Evolutionary conservation across 371 early-diverging fungal genomes (phyloP), one percentile per base, ranked within the genome.

Genomic region (Syncephalis fuscata): DNA sequence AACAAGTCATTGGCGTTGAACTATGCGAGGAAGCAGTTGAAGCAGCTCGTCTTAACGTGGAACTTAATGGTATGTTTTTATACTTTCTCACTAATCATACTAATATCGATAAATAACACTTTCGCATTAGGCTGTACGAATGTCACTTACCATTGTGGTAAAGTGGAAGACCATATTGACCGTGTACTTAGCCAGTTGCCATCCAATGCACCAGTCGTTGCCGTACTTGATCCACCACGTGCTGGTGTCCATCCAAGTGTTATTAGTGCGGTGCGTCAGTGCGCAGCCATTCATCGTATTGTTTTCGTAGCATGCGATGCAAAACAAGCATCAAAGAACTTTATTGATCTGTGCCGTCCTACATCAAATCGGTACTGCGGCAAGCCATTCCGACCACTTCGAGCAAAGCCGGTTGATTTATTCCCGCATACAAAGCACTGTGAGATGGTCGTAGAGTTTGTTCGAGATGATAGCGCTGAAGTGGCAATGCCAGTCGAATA

Each of bases 221-320:
- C 73, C 19, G 70, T 90, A 5, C 53, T 90, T 48, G 91, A 90
- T 62, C 91, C 91, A 15, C 85, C 88, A 26, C 68, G 90, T 7
- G 53, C 60, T 39, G 82, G 82, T 32, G 70, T 82, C n/a, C 72
- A 78, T 54, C 43, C 59, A 5, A 62, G 57, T 32, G 88, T 87
- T 11, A 75, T 85, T 44, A 57, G 67, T 37, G 73, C 79, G 9
- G 61, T 88, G 8, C 65, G 82, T 8, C 64, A 64, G 20, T 74
- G 76, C 48, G 38, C 44, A 9, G 54, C 60, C 3, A 71, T 90
- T 44, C 48, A 69, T 3, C 63, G 72, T 20, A 66, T 87, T 2
- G 65, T 90, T 10, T 90, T 71, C 53, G 74, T 87, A 21, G 70
- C 80, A 41, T 88, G 91, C 61, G 80, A 82, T 54, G 66, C 80